Evolutionary conservation across 2,329 filamentous ascomycete genomes (phyloP), one percentile per base, ranked within the genome.

Genomic region (Zasmidium citrigriseum): DNA sequence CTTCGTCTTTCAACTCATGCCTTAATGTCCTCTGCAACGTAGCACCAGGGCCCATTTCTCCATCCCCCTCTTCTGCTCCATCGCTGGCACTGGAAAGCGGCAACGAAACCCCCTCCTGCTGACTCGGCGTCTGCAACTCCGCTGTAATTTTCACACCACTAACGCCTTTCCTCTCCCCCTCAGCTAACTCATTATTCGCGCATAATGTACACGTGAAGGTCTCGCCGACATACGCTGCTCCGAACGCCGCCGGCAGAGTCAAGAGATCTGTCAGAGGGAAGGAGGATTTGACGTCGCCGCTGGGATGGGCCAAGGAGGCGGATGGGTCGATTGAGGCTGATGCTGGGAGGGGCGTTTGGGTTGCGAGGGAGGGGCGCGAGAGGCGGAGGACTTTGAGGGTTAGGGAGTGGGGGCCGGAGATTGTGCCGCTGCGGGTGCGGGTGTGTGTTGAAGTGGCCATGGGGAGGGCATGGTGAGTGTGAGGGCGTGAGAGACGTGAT

Each of bases 161-260:
- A 44, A 96, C 86, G 47, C 74, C 77, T 64, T 77, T 77, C 60
- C 77, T 74, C 7, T 72, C 76, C 2, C 71, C 69, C 9, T 76
- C 71, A 0, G 64, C 54, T 1, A 87, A 75, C 70, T 98, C 93
- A 73, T 97, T 93, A 79, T 96, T 97, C n/a, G 90, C 93, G 77
- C 93, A 96, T 21, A 98, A 82, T 1, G 93, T 96, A 76, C 95
- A 99, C 64, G 89, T 88, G 76, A 99, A 98, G 0, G 89, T 91
- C 78, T 98, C 93, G 68, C 95, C 95, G 20, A 98, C 93, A 73
- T 97, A 97, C 9, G 93, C 93, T 12, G 91, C 93, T 46, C 93
- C 93, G 73, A 99, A 98, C 0, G 91, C 89, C 16, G 92, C 88
- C 10, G 95, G 93, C 1, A 98, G 86, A 48, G 91, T 95, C 68